These are phyloP conservation scores for Saturnispora dispora DNA, from an alignment of 805 yeast species.

Conservation along the genomic window DNA sequence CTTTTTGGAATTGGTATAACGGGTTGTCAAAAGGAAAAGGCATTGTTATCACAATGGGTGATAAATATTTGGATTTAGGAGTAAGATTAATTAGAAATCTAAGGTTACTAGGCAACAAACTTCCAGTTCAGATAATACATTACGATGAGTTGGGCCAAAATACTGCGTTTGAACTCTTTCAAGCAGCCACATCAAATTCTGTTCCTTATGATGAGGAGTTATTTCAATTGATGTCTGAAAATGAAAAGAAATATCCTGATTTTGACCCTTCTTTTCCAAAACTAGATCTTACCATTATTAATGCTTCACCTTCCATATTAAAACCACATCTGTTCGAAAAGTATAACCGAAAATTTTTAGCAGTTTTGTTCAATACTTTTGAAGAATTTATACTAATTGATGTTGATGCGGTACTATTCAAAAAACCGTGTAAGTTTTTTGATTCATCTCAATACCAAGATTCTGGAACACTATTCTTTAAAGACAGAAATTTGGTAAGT, in stretches of 20 bases:
- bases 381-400: slow-evolving; percentile 43
- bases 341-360: slow-evolving; percentile 38
- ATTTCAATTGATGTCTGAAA: not conserved
- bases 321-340: slow-evolving; percentile 13
- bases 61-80: slow-evolving; percentile 35
- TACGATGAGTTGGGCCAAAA: slow-evolving; percentile 32
- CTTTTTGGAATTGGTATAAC: slow-evolving; percentile 18
- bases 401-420: slow-evolving; percentile 37
- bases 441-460: slow-evolving; percentile 27
- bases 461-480: slow-evolving; percentile 37
- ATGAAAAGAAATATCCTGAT: not conserved
- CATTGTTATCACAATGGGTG: slow-evolving; percentile 41
- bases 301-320: slow-evolving; percentile 17
- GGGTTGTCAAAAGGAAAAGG: slow-evolving; percentile 36
- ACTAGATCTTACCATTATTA: slow-evolving; percentile 24
- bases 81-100: slow-evolving; percentile 37
- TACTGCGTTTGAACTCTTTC: slow-evolving; percentile 25
- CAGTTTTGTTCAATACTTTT: slow-evolving; percentile 49
- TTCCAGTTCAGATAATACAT: slow-evolving; percentile 40
- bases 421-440: slow-evolving; percentile 30
- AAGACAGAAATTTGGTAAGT: slow-evolving; percentile 31
- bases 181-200: slow-evolving; percentile 25
- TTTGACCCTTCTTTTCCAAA: slow-evolving; percentile 14
- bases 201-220: not conserved
- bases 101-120: slow-evolving; percentile 37